Conservation (phyloP, 1,284 basidiomycete genomes). For the Apiotrichum laibachii region DNA sequence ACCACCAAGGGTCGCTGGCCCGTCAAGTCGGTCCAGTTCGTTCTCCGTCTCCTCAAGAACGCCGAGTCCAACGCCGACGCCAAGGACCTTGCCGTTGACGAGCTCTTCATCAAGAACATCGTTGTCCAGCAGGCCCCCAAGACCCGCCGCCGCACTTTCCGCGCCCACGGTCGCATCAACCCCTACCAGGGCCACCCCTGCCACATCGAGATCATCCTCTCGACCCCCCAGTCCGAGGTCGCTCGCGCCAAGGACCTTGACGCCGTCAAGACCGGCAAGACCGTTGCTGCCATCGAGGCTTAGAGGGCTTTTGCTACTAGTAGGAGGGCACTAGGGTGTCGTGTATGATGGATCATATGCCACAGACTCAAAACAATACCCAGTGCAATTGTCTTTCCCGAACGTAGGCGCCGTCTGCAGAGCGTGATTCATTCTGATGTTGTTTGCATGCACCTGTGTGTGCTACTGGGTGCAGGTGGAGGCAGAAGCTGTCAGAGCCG, state of each 20-base stretch:
- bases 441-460: constrained; percentile 8
- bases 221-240: constrained; percentile 72
- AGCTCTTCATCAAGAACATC: constrained; percentile 93
- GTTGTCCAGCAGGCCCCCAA: constrained; percentile 99
- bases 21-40: constrained; percentile 97
- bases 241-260: constrained; percentile 84
- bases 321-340: constrained; percentile 31
- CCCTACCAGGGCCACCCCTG: constrained; percentile 87
- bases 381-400: no score
- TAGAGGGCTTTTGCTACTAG: constrained; percentile 25
- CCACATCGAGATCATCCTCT: constrained; percentile 92
- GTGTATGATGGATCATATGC: constrained; percentile 48
- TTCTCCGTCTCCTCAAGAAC: constrained; percentile 94
- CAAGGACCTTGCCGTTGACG: constrained; percentile 91
- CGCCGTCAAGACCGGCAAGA: constrained; percentile 51
- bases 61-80: constrained; percentile 99
- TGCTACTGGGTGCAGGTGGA: neutral
- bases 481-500: no score
- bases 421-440: neutral
- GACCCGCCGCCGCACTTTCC: constrained; percentile 99
- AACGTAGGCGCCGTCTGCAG: neutral
- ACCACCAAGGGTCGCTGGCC: constrained; percentile 99
- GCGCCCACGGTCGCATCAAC: constrained; percentile 94
- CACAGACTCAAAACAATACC: constrained; percentile 11
- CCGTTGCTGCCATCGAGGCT: constrained; percentile 52